phyloP scores from a whole-genome alignment of 78 protist genomes.

The Dictyostelium discoideum region DNA sequence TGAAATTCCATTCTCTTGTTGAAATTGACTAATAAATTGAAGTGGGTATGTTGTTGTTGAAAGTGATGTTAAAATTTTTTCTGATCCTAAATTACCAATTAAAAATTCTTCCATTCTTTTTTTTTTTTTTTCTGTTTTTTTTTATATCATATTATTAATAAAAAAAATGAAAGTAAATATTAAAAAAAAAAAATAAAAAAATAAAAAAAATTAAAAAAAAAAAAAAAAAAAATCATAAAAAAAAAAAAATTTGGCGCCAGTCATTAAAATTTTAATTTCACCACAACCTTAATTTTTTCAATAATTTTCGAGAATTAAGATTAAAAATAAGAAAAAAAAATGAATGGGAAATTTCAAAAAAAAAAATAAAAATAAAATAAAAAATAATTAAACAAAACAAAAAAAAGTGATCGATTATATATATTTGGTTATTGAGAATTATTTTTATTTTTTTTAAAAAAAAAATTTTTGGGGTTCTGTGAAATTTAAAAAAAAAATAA shows the following conservation, averaged over 20 bases:
- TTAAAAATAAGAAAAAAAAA: no score
- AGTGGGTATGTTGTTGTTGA: constrained; percentile 50
- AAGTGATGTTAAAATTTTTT: constrained; percentile 30
- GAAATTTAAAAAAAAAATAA: background rate
- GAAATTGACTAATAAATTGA: constrained; percentile 65
- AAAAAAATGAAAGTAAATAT: background rate
- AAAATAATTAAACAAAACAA: no score
- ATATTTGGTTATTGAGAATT: no score
- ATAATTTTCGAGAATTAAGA: no score
- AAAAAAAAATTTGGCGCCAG: background rate
- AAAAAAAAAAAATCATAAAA: background rate
- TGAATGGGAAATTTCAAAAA: background rate
- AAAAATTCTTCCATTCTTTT: constrained; percentile 44
- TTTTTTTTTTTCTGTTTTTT: background rate
- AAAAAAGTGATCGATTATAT: background rate
- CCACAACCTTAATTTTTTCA: no score
- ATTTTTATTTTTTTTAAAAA: no score
- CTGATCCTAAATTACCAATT: constrained; percentile 71
- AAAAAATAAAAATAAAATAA: no score
- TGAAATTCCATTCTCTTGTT: constrained; percentile 32
- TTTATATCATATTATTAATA: background rate
- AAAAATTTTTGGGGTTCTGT: background rate
- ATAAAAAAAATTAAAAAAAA: background rate
- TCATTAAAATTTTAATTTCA: no score
- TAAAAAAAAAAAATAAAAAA: background rate